Percentiles rank a stretch among this genome's conserved stretches.
These are phyloP conservation scores for Ramalina intermedia DNA, from an alignment of 495 filamentous ascomycete species.

Conservation along the genomic window DNA sequence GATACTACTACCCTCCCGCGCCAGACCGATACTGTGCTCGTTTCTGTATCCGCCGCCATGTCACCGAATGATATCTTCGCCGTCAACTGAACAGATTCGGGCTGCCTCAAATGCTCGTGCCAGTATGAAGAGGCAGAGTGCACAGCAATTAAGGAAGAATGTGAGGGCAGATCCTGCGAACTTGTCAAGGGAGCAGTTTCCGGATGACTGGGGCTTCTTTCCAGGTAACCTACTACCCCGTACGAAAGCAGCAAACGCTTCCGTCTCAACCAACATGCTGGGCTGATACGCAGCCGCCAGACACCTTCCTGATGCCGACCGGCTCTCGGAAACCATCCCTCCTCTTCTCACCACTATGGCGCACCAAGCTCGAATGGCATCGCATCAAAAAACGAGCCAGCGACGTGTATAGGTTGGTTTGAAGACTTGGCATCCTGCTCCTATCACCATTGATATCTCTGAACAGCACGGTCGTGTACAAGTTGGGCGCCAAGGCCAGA, in stretches of 20 bases:
- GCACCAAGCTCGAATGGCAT: conserved; percentile 32
- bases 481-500: conserved; percentile 29
- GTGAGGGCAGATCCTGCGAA: conserved; percentile 23
- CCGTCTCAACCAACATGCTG: too few relatives aligned
- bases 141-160: conserved; percentile 26
- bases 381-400: conserved; percentile 27
- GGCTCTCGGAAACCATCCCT: conserved; percentile 41
- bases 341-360: conserved; percentile 29
- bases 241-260: not conserved
- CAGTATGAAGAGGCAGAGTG: too few relatives aligned
- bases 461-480: conserved; percentile 21
- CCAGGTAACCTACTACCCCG: conserved; percentile 17
- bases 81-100: not conserved
- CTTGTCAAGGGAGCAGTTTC: conserved; percentile 17
- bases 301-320: conserved; percentile 45
- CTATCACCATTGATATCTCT: not conserved
- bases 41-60: conserved; percentile 3
- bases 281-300: conserved; percentile 14
- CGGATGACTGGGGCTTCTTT: conserved; percentile 40
- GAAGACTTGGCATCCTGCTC: not conserved
- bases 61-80: not conserved
- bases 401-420: conserved; percentile 29
- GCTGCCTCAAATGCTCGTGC: not conserved
- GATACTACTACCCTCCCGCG: not conserved
- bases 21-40: not conserved